Evolutionary conservation across 2,329 filamentous ascomycete species (phyloP).

Genomic region (Clathrospora elynae): DNA sequence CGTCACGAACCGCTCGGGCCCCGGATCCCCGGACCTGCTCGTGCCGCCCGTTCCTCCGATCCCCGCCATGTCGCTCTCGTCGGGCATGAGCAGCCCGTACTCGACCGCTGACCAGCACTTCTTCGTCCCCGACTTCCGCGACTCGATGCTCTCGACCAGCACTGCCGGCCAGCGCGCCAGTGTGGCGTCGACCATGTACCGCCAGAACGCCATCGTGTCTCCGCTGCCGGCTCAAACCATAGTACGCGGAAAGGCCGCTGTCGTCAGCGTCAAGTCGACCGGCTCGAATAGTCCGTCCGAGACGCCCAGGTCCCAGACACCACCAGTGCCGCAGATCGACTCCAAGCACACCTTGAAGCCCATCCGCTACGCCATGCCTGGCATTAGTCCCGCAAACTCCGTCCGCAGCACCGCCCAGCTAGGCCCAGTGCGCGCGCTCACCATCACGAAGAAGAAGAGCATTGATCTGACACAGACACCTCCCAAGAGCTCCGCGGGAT

Average conservation of each 20-base stretch:
- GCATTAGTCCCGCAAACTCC: conserved; percentile 45
- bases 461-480: conserved; percentile 33
- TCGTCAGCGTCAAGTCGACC: conserved; percentile 86
- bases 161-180: conserved; percentile 60
- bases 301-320: conserved; percentile 57
- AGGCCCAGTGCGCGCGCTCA: conserved; percentile 54
- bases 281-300: conserved; percentile 61
- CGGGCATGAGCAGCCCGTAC: conserved; percentile 63
- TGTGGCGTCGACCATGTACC: conserved; percentile 92
- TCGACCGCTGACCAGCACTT: conserved; percentile 77
- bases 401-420: conserved; percentile 48
- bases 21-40: conserved; percentile 77
- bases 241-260: conserved; percentile 84
- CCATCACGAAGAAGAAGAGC: conserved; percentile 50
- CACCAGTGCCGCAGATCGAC: conserved; percentile 75
- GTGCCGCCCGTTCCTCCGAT: conserved; percentile 95
- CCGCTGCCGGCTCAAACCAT: conserved; percentile 81
- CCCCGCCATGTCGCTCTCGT: conserved; percentile 64
- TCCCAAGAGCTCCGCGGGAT: conserved; percentile 34
- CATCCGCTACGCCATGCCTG: conserved; percentile 51
- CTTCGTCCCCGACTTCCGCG: conserved; percentile 89
- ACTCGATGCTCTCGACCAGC: conserved; percentile 85
- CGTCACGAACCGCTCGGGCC: conserved; percentile 87
- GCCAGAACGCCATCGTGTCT: conserved; percentile 84
- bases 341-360: conserved; percentile 52